Conservation (phyloP, 2,329 filamentous ascomycete species). For the Trichophyton verrucosum region DNA sequence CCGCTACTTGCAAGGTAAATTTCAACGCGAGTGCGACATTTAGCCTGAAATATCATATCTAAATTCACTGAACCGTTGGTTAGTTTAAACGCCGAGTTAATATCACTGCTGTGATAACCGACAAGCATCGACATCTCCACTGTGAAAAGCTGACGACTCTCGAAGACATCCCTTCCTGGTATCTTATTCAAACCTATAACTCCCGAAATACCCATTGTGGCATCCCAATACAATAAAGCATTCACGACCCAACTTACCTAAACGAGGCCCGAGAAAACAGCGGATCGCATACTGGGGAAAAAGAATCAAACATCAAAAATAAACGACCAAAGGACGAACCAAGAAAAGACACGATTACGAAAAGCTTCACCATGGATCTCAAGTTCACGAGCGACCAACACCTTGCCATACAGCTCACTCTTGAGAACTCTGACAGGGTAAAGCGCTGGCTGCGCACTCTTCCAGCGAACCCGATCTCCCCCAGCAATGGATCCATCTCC, state of each 20-base stretch:
- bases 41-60: no score
- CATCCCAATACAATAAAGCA: neutral
- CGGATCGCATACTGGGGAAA: no score
- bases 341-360: neutral
- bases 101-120: neutral
- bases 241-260: neutral
- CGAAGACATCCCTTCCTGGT: no score
- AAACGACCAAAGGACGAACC: no score
- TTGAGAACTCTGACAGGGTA: neutral
- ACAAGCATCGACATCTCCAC: no score
- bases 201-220: neutral
- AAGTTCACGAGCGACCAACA: neutral
- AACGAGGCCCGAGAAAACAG: neutral
- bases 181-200: no score
- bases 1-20: neutral
- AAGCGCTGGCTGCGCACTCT: neutral
- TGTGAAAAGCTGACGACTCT: no score
- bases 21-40: neutral
- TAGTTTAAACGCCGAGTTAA: neutral
- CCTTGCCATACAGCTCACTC: neutral
- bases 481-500: neutral
- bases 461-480: neutral
- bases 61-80: no score
- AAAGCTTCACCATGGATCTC: neutral
- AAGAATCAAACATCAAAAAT: no score